Base-by-base conservation (phyloP, 192 early-diverging fungal species). In the Dispira simplex region DNA sequence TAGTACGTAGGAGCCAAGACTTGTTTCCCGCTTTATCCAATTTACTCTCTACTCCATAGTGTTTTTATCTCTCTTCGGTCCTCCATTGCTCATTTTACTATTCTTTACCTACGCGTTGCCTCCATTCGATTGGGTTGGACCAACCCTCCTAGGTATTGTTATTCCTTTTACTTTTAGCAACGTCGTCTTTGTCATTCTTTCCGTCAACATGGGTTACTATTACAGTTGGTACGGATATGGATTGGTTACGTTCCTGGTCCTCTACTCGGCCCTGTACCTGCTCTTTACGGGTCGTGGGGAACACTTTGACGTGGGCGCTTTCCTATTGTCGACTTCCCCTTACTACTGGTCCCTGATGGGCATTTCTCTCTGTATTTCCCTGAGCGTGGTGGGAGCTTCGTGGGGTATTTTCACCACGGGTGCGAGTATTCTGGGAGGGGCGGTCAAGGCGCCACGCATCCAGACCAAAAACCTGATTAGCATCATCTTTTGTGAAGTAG, bases 401-500 rank as follows among this genome's bases (percentile, higher is more conserved):
- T 97, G 96, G 92, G 96, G 96, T 63, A 98, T 98, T 60, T 95
- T 92, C 64, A 87, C 90, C 57, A 87, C 90, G 18, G 95, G 93
- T n/a, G 79, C 88, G 27, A 84, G 81, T 65, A 79, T 98, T 27
- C 77, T 98, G 20, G 95, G 93, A 68, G 93, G 80, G 21, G 91
- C 89, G 14, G 90, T 98, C 49, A 78, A 82, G 49, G 82, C 90
- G 3, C 96, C 96, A 63, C 80, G 96, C 39, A 97, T 98, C 65
- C 80, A 87, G 53, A 94, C 93, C 27, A 94, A 94, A 75, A 98
- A 98, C 80, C 81, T 98, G 67, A 94, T 97, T 73, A 91, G 90
- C 68, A 94, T 98, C 66, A 98, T 97, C 71, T 98, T 98, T 70
- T 98, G 93, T 76, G 96, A 98, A 78, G 96, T 97, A 55, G 95